Percentiles rank a stretch among this genome's conserved stretches.
These are phyloP conservation scores for Cyberlindnera maritima DNA, from an alignment of 805 yeast genomes.

Conservation along the genomic window DNA sequence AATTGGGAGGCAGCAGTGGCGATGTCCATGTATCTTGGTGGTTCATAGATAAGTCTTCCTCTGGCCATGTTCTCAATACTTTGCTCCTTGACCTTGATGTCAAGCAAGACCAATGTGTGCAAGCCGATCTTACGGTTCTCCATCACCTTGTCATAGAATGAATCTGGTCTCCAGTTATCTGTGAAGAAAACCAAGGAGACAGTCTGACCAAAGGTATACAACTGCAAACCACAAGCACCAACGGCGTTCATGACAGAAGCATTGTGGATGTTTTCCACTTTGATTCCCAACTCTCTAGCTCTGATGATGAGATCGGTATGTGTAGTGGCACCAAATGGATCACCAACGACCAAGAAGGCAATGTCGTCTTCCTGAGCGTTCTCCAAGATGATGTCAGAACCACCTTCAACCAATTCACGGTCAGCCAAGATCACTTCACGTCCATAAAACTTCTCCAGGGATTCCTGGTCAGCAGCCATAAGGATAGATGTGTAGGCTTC, in stretches of 20 bases:
- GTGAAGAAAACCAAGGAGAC: constrained; percentile 96
- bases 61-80: constrained; percentile 91
- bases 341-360: constrained; percentile 96
- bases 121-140: constrained; percentile 90
- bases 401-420: constrained; percentile 89
- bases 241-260: constrained; percentile 98
- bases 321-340: constrained; percentile 97
- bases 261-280: constrained; percentile 83
- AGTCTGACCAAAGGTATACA: constrained; percentile 95
- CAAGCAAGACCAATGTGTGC: constrained; percentile 84
- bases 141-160: constrained; percentile 83
- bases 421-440: constrained; percentile 85
- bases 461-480: constrained; percentile 82
- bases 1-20: constrained; percentile 86
- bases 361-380: constrained; percentile 79
- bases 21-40: constrained; percentile 95
- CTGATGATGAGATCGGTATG: constrained; percentile 92
- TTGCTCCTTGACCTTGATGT: constrained; percentile 96
- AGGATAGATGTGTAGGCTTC: constrained; percentile 95
- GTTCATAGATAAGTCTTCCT: constrained; percentile 89
- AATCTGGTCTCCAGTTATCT: constrained; percentile 94
- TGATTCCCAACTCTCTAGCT: constrained; percentile 80
- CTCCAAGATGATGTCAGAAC: constrained; percentile 76
- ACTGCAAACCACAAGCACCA: constrained; percentile 95
- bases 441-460: constrained; percentile 82